Conservation (phyloP, 208 protist genomes). For the Crithidia fasciculata region DNA sequence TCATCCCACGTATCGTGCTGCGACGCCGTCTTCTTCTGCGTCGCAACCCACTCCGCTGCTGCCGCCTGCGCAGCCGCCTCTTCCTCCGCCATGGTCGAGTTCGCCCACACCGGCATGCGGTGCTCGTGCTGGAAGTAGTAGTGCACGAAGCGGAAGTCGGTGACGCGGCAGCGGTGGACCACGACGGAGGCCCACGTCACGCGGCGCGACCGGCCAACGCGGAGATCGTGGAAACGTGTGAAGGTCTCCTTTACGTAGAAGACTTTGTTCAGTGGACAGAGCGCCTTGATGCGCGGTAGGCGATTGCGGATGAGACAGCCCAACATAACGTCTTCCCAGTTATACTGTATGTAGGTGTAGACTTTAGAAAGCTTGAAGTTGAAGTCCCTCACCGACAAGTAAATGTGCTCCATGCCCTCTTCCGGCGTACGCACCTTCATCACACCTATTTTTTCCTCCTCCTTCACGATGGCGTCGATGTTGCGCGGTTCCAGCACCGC, state of each 20-base stretch:
- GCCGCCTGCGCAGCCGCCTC: background rate
- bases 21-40: background rate
- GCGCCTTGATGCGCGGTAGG: background rate
- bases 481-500: slow-evolving; percentile 9
- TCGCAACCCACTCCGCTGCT: background rate
- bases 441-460: too few species aligned
- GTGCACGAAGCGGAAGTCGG: slow-evolving; percentile 3
- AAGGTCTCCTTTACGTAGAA: slow-evolving; percentile 20
- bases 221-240: slow-evolving; percentile 18
- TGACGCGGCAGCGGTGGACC: slow-evolving; percentile 1
- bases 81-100: background rate
- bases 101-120: background rate
- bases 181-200: slow-evolving; percentile 19
- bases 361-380: background rate
- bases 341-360: background rate
- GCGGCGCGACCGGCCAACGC: background rate
- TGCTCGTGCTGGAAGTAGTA: slow-evolving; percentile 1
- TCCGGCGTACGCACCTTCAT: too few species aligned
- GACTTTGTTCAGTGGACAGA: background rate
- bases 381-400: background rate
- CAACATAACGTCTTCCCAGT: slow-evolving; percentile 1
- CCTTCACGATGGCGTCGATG: background rate
- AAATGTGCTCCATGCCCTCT: background rate
- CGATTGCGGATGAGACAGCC: background rate
- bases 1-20: background rate